Evolutionary conservation across 179 eudicot species (phyloP).

Genomic region (Nepenthes alata): DNA sequence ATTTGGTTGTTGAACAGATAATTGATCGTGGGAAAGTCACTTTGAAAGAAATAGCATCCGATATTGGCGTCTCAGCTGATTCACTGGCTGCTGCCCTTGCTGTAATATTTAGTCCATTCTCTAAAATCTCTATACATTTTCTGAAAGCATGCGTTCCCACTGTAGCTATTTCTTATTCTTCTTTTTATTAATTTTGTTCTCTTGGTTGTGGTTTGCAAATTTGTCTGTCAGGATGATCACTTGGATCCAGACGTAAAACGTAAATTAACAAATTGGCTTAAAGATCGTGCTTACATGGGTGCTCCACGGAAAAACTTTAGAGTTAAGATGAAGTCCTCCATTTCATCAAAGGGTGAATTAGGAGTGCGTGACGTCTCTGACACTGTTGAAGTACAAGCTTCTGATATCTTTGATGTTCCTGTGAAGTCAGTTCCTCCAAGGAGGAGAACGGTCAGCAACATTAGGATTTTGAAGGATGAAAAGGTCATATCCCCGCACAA

Average conservation of each 20-base stretch:
- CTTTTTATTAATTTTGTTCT: constrained; percentile 4
- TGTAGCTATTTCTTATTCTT: neutral
- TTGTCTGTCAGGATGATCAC: constrained; percentile 37
- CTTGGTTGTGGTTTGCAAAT: constrained; percentile 3
- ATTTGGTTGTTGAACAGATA: constrained; percentile 34
- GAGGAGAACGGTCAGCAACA: constrained; percentile 54
- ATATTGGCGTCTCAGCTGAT: constrained; percentile 49
- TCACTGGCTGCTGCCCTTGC: constrained; percentile 44
- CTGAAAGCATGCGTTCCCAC: neutral
- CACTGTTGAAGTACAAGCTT: constrained; percentile 26
- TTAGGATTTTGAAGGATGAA: constrained; percentile 38
- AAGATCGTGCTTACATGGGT: constrained; percentile 43
- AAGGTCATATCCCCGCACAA: constrained; percentile 20
- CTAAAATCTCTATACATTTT: constrained; percentile 10
- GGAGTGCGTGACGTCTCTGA: constrained; percentile 18
- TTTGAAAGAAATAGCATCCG: constrained; percentile 54
- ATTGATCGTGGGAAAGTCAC: constrained; percentile 61
- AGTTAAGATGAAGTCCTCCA: constrained; percentile 31
- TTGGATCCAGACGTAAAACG: constrained; percentile 43
- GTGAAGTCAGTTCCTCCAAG: constrained; percentile 69
- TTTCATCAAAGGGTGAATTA: constrained; percentile 28
- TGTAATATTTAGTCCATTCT: constrained; percentile 32
- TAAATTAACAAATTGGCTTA: constrained; percentile 63
- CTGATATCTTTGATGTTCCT: constrained; percentile 45
- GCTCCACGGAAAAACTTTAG: constrained; percentile 30